Evolutionary conservation across 2,329 filamentous ascomycete genomes (phyloP).

Genomic region (Sporothrix mexicana): DNA sequence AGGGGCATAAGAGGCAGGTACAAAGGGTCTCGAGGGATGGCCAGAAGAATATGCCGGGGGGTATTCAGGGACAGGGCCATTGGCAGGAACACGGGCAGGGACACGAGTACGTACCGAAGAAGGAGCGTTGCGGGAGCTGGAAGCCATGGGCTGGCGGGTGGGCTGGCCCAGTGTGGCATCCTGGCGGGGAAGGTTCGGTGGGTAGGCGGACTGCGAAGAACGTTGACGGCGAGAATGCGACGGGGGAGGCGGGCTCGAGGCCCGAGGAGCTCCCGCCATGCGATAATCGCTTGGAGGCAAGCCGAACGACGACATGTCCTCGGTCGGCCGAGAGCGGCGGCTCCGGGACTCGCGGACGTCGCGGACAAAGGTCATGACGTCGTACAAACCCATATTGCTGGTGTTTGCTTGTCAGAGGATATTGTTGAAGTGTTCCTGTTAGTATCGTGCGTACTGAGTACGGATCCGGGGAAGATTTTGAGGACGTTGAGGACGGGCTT

Average conservation of each 20-base stretch:
- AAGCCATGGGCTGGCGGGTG: too few relatives aligned
- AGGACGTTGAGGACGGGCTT: neutral
- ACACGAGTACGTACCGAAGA: neutral
- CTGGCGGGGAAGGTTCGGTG: neutral
- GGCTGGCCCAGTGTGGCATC: neutral
- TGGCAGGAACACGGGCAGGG: neutral
- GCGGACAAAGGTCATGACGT: too few relatives aligned
- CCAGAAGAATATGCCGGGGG: too few relatives aligned
- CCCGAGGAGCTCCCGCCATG: neutral
- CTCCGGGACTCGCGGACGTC: too few relatives aligned
- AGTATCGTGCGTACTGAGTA: conserved; percentile 12
- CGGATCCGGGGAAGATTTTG: neutral
- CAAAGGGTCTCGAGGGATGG: too few relatives aligned
- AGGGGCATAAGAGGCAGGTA: neutral
- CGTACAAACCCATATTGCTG: neutral
- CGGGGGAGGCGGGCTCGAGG: neutral
- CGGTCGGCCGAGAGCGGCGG: too few relatives aligned
- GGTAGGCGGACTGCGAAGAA: neutral
- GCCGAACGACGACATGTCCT: neutral
- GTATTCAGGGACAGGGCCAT: too few relatives aligned
- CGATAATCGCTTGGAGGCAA: neutral
- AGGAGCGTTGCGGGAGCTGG: too few relatives aligned
- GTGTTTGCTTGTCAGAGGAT: neutral
- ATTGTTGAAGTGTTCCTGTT: neutral
- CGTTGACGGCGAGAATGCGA: neutral